These are phyloP conservation scores for Chrysoporthe austroafricana DNA, from an alignment of 2,329 filamentous ascomycete species.

Conservation along the genomic window DNA sequence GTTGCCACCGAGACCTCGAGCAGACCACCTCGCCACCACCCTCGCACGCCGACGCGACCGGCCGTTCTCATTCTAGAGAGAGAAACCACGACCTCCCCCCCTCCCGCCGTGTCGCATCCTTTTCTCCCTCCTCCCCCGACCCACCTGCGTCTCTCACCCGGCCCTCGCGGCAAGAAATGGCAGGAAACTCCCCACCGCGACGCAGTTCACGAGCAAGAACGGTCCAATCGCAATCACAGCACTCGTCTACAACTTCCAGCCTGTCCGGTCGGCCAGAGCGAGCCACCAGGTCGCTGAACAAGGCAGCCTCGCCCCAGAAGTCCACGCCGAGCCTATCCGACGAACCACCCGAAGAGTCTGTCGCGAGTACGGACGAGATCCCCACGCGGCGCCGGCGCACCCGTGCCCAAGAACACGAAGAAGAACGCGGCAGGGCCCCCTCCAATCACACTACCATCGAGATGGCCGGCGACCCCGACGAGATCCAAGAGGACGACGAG, in stretches of 20 bases:
- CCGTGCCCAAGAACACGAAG: conserved; percentile 63
- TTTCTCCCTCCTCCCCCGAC: conserved; percentile 31
- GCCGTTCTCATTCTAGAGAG: conserved; percentile 31
- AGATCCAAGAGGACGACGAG: conserved; percentile 77
- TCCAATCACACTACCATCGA: conserved; percentile 48
- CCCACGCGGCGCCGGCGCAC: conserved; percentile 77
- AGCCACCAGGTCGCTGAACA: conserved; percentile 71
- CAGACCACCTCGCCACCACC: background rate
- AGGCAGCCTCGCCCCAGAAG: conserved; percentile 74
- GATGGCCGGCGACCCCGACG: conserved; percentile 67
- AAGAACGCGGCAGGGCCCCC: conserved; percentile 56
- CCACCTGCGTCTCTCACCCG: conserved; percentile 37
- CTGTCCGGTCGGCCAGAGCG: conserved; percentile 78
- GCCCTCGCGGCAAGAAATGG: conserved; percentile 53
- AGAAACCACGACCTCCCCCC: conserved; percentile 9
- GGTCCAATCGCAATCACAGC: conserved; percentile 70
- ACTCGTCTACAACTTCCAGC: conserved; percentile 75
- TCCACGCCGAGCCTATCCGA: conserved; percentile 77
- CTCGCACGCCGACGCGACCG: conserved; percentile 30
- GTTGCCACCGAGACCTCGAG: background rate
- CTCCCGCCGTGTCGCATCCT: conserved; percentile 19
- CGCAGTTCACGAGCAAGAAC: conserved; percentile 89
- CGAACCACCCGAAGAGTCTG: conserved; percentile 66
- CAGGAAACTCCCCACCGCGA: conserved; percentile 68
- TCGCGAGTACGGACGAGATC: conserved; percentile 61